These are phyloP conservation scores for Wickerhamomyces mucosus DNA, from an alignment of 805 yeast species.

Conservation along the genomic window DNA sequence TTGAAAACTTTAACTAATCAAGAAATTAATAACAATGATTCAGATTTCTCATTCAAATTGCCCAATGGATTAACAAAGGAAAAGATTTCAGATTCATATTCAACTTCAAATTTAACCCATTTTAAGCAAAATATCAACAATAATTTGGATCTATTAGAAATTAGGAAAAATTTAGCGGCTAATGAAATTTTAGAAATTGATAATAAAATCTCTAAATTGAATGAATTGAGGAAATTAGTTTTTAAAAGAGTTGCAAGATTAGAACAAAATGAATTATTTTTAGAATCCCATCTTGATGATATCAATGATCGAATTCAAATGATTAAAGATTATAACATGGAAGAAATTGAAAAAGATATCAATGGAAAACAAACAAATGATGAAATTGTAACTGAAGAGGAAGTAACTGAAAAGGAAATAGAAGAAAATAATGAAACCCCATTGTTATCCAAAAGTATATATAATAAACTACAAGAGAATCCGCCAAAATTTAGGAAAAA, in stretches of 20 bases:
- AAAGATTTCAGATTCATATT: constrained; percentile 33
- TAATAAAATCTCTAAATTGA: constrained; percentile 40
- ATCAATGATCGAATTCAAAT: constrained; percentile 35
- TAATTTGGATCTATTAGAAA: constrained; percentile 44
- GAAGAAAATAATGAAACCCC: constrained; percentile 12
- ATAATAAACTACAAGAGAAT: constrained; percentile 30
- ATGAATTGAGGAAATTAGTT: constrained; percentile 39
- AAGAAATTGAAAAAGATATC: constrained; percentile 19
- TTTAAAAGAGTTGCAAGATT: constrained; percentile 50
- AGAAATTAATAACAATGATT: constrained; percentile 13
- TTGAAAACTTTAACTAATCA: constrained; percentile 14
- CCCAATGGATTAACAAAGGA: constrained; percentile 33
- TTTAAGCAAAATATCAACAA: constrained; percentile 32
- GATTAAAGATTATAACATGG: constrained; percentile 30
- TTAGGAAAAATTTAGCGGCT: constrained; percentile 56
- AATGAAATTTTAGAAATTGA: constrained; percentile 60
- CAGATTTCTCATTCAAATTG: constrained; percentile 19
- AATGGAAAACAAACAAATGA: constrained; percentile 4
- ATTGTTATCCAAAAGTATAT: constrained; percentile 33
- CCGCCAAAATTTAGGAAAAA: constrained; percentile 24
- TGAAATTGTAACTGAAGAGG: constrained; percentile 5
- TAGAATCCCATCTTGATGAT: constrained; percentile 39
- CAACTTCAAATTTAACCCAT: constrained; percentile 26
- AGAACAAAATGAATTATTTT: constrained; percentile 49
- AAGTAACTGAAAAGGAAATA: constrained; percentile 2